phyloP scores from a whole-genome alignment of 176 grass and related monocot genomes.

The Ensete glaucum region DNA sequence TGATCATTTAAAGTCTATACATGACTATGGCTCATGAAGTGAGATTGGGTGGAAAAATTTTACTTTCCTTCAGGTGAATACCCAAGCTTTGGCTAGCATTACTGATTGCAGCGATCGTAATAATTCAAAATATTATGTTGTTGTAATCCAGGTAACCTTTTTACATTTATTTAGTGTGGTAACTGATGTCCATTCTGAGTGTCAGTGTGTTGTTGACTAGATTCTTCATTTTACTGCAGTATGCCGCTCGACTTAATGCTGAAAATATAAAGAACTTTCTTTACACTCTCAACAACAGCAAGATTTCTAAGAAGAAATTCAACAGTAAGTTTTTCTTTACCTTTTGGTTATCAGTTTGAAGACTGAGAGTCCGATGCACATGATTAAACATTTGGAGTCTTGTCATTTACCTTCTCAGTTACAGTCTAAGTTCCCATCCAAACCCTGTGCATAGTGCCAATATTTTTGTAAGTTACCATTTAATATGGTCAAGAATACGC shows the following conservation, averaged over 20 bases:
- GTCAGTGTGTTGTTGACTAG: neutral
- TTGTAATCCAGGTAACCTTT: constrained; percentile 72
- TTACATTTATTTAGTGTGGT: constrained; percentile 16
- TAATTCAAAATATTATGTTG: constrained; percentile 94
- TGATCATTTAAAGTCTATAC: no score
- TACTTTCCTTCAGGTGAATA: constrained; percentile 56
- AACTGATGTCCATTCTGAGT: constrained; percentile 2
- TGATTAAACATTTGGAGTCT: neutral
- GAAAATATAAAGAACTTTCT: constrained; percentile 89
- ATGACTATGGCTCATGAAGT: neutral
- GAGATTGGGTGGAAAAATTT: neutral
- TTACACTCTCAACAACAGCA: constrained; percentile 57
- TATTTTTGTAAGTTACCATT: no score
- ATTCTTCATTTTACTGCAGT: constrained; percentile 44
- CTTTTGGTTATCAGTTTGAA: neutral
- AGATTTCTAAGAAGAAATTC: constrained; percentile 89
- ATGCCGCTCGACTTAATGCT: constrained; percentile 75
- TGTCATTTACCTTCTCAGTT: neutral
- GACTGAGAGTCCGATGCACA: neutral
- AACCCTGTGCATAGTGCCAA: no score
- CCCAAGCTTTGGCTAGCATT: constrained; percentile 49
- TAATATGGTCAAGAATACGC: no score
- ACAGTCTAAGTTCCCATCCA: no score
- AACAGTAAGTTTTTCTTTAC: constrained; percentile 57
- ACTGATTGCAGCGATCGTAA: constrained; percentile 79